These are phyloP conservation scores for Mucor irregularis DNA, from an alignment of 371 early-diverging fungal genomes.

Conservation along the genomic window DNA sequence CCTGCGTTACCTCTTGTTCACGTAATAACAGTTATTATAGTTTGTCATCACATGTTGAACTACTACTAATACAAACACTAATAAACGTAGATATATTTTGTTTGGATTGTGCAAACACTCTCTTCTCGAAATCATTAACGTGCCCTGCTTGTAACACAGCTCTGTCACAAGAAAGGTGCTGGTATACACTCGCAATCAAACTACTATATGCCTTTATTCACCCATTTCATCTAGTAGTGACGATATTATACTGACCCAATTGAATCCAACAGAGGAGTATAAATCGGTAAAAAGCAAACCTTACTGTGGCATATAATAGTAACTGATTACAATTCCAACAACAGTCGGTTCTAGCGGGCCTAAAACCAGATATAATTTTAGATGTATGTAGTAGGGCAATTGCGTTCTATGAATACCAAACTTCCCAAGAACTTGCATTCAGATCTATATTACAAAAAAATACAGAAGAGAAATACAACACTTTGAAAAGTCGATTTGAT, in stretches of 20 bases:
- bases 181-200: constrained; percentile 45
- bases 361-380: constrained; percentile 72
- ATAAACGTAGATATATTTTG: constrained; percentile 74
- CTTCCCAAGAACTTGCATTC: constrained; percentile 67
- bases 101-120: constrained; percentile 60
- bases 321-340: neutral
- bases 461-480: constrained; percentile 49
- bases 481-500: constrained; percentile 48
- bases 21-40: constrained; percentile 39
- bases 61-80: neutral
- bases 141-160: constrained; percentile 80
- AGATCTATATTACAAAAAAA: constrained; percentile 57
- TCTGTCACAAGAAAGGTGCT: constrained; percentile 40
- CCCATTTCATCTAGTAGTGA: constrained; percentile 42
- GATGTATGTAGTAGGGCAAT: constrained; percentile 76
- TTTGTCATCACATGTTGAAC: neutral
- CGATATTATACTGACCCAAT: constrained; percentile 66
- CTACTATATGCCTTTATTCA: neutral
- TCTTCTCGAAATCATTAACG: constrained; percentile 58
- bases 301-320: neutral
- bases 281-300: constrained; percentile 42
- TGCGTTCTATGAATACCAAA: constrained; percentile 79
- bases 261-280: constrained; percentile 76
- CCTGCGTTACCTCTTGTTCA: constrained; percentile 76
- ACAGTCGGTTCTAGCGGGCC: constrained; percentile 73